These are phyloP conservation scores for Alternaria brassicae DNA, from an alignment of 2,329 filamentous ascomycete genomes.

Conservation along the genomic window DNA sequence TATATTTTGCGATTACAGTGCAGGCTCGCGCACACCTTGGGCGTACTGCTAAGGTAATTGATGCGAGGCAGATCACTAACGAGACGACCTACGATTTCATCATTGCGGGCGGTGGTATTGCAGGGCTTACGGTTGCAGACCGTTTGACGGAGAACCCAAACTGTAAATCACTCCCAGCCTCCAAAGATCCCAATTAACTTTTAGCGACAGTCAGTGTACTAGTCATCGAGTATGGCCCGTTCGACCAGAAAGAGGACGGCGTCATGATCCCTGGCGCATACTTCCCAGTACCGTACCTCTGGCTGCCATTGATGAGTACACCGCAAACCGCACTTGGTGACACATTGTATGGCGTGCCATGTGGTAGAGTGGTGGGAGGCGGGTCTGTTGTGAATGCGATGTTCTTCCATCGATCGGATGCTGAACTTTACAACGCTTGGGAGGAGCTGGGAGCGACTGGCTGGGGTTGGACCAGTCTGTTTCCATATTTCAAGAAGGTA, in stretches of 20 bases:
- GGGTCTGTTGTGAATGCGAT: constrained; percentile 48
- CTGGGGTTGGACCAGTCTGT: constrained; percentile 62
- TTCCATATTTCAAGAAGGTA: constrained; percentile 48
- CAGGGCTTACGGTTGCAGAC: constrained; percentile 36
- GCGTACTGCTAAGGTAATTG: constrained; percentile 16
- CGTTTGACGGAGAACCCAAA: constrained; percentile 34
- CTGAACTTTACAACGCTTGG: constrained; percentile 59
- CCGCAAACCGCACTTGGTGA: constrained; percentile 30
- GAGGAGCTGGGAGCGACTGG: constrained; percentile 62
- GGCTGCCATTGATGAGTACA: constrained; percentile 25
- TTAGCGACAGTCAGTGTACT: constrained; percentile 28
- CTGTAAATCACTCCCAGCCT: constrained; percentile 5
- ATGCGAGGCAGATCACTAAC: constrained; percentile 4
- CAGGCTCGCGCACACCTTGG: constrained; percentile 8
- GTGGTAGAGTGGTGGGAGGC: constrained; percentile 42
- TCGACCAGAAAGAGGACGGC: constrained; percentile 31
- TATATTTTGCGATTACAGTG: background rate
- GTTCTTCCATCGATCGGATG: constrained; percentile 41
- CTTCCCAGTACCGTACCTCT: constrained; percentile 33
- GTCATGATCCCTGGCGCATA: constrained; percentile 33
- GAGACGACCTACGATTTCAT: constrained; percentile 35
- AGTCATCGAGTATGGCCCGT: constrained; percentile 39
- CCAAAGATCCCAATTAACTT: background rate
- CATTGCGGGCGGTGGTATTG: constrained; percentile 35
- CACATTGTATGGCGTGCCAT: constrained; percentile 21